phyloP scores from a whole-genome alignment of 345 rosid species.

The Citrus mangshanensis region DNA sequence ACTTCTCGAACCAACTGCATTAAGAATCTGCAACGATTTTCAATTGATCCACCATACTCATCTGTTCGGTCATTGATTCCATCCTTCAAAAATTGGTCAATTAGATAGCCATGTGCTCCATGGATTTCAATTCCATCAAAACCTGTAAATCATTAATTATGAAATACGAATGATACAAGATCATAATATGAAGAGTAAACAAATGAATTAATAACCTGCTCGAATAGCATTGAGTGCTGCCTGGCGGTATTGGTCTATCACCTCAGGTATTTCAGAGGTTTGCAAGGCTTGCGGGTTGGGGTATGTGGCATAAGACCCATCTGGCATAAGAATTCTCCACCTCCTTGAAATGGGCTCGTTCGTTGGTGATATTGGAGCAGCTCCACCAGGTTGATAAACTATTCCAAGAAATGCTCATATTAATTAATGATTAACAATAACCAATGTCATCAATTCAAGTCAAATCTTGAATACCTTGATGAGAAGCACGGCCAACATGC shows the following conservation, averaged over 20 bases:
- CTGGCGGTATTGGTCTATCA: conserved; percentile 54
- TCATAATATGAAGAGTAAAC: no score
- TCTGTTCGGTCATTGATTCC: conserved; percentile 76
- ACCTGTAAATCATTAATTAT: conserved; percentile 31
- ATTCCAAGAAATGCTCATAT: background rate
- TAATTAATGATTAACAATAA: background rate
- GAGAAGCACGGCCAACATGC: conserved; percentile 96
- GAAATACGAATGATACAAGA: background rate
- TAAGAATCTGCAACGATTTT: conserved; percentile 67
- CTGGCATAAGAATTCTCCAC: conserved; percentile 68
- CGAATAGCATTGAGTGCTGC: conserved; percentile 65
- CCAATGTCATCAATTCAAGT: background rate
- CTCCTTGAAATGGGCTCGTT: conserved; percentile 51
- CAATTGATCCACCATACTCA: conserved; percentile 69
- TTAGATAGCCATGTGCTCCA: conserved; percentile 84
- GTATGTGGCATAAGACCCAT: conserved; percentile 47
- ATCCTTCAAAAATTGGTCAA: conserved; percentile 83
- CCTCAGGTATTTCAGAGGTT: conserved; percentile 44
- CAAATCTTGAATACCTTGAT: conserved; percentile 28
- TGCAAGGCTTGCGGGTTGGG: conserved; percentile 47
- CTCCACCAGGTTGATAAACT: conserved; percentile 80
- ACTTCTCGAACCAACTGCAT: conserved; percentile 58
- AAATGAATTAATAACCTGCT: conserved; percentile 44
- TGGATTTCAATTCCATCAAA: conserved; percentile 90
- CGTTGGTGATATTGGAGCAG: conserved; percentile 73